A percentile compares a stretch with the other conserved stretches of the same genome.
Evolutionary conservation across 2,329 filamentous ascomycete genomes (phyloP).

Genomic region (Cercospora sp.): DNA sequence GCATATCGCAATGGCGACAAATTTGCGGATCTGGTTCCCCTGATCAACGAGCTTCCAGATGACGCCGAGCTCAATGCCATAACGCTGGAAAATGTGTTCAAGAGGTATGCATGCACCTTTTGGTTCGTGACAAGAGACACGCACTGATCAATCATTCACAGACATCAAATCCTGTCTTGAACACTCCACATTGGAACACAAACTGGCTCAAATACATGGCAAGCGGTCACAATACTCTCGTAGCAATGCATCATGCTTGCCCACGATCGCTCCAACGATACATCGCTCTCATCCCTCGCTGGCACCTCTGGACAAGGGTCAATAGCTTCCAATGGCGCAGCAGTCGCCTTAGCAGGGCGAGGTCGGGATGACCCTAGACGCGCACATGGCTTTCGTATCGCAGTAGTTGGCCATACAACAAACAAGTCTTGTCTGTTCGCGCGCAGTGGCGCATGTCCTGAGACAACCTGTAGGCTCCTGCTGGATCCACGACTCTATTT

Average conservation of each 20-base stretch:
- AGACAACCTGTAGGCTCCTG: background rate
- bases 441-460: background rate
- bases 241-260: background rate
- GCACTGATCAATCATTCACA: background rate
- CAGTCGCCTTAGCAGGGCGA: background rate
- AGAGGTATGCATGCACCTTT: slow-evolving; percentile 44
- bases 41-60: slow-evolving; percentile 79
- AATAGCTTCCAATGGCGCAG: background rate
- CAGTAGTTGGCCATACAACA: background rate
- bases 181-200: background rate
- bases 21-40: slow-evolving; percentile 83
- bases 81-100: slow-evolving; percentile 59
- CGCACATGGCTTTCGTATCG: background rate
- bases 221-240: background rate
- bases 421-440: background rate
- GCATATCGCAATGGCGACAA: slow-evolving; percentile 89
- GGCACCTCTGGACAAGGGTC: background rate
- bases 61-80: slow-evolving; percentile 53
- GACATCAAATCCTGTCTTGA: slow-evolving; percentile 8
- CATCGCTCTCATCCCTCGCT: background rate
- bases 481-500: background rate
- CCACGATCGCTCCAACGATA: background rate
- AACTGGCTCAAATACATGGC: background rate
- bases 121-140: background rate
- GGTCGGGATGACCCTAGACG: background rate